These are phyloP conservation scores for Sodiomyces alkalinus DNA, from an alignment of 2,329 filamentous ascomycete genomes.

Conservation along the genomic window DNA sequence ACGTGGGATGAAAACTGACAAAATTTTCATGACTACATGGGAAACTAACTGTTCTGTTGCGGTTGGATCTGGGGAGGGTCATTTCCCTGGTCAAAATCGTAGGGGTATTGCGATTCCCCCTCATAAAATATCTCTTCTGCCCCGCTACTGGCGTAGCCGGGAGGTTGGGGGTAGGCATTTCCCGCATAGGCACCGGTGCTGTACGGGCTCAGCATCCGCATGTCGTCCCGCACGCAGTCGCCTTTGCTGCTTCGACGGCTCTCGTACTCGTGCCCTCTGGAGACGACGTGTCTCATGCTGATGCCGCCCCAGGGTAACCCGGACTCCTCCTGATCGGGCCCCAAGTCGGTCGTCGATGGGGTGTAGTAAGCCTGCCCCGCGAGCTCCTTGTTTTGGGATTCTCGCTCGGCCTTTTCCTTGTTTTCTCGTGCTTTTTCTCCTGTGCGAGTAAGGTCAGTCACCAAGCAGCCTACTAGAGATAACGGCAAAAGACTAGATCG, in stretches of 20 bases:
- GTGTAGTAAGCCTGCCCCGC: constrained; percentile 50
- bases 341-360: constrained; percentile 41
- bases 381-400: constrained; percentile 45
- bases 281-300: constrained; percentile 40
- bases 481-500: constrained; percentile 7
- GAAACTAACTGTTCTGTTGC: constrained; percentile 1
- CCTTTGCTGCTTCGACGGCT: constrained; percentile 24
- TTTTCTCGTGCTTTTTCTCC: constrained; percentile 56
- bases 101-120: constrained; percentile 10
- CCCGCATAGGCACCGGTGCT: constrained; percentile 1
- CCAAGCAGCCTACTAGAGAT: background rate
- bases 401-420: constrained; percentile 49
- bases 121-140: constrained; percentile 19
- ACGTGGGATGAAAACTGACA: too few relatives aligned
- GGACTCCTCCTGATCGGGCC: constrained; percentile 33
- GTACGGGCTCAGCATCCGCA: constrained; percentile 14
- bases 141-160: constrained; percentile 18
- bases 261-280: constrained; percentile 33
- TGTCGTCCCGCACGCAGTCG: constrained; percentile 17
- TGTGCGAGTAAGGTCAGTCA: constrained; percentile 16
- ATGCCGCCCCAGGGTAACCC: constrained; percentile 61
- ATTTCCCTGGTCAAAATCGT: constrained; percentile 8
- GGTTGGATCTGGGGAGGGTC: constrained; percentile 1
- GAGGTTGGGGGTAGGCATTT: constrained; percentile 10
- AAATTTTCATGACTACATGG: too few relatives aligned